Percentiles rank a stretch among this genome's conserved stretches.
Evolutionary conservation across 169 alveolate genomes (phyloP).

Genomic region (Plasmodium coatneyi): DNA sequence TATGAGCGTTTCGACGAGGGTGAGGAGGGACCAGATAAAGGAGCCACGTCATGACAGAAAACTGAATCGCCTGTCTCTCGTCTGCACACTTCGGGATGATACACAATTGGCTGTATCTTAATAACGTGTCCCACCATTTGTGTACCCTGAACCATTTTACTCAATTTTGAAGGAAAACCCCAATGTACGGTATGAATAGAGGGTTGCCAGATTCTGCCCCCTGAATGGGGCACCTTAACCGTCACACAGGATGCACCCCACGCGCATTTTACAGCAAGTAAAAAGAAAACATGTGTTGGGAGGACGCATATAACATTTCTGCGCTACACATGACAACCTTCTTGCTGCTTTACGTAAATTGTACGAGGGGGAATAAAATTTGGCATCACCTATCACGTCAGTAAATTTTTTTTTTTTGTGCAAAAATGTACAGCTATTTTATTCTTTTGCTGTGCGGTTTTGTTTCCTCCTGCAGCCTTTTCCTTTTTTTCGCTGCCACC

Average conservation of each 20-base stretch:
- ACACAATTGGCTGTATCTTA: background rate
- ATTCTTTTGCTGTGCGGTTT: no score
- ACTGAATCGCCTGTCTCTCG: no score
- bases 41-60: background rate
- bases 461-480: no score
- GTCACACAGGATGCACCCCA: background rate
- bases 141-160: background rate
- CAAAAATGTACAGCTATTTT: background rate
- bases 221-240: background rate
- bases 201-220: background rate
- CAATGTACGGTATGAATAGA: background rate
- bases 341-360: background rate
- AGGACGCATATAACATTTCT: background rate
- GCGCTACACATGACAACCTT: background rate
- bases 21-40: background rate
- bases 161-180: background rate
- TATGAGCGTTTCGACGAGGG: conserved; percentile 7
- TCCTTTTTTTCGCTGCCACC: background rate
- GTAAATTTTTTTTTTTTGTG: background rate
- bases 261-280: no score
- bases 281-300: background rate
- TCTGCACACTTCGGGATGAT: background rate
- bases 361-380: background rate
- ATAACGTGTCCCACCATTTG: background rate
- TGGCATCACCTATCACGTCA: background rate